Conservation (phyloP, 208 protist species). For the Acanthamoeba healyi region DNA sequence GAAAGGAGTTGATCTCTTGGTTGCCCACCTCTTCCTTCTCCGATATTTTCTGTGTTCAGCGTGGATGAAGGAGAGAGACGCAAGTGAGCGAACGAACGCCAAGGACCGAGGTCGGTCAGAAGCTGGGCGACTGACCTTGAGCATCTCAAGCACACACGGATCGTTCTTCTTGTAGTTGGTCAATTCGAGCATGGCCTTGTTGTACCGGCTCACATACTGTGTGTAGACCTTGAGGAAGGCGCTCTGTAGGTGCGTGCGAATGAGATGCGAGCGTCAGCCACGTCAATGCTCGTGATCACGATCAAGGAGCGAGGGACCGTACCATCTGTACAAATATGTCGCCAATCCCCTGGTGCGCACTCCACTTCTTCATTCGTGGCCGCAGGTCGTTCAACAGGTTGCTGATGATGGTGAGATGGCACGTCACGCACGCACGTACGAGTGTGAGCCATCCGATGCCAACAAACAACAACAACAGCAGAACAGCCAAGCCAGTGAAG, state of each 20-base stretch:
- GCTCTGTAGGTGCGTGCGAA: background rate
- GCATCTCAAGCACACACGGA: slow-evolving; percentile 1
- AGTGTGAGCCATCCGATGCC: background rate
- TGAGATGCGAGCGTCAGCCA: background rate
- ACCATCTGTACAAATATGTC: slow-evolving; percentile 74
- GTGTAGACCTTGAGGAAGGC: slow-evolving; percentile 71
- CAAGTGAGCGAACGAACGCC: too few species aligned
- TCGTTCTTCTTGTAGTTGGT: slow-evolving; percentile 53
- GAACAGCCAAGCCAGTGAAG: background rate
- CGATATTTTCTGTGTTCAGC: background rate
- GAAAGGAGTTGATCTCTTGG: slow-evolving; percentile 56
- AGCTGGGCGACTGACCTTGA: slow-evolving; percentile 2
- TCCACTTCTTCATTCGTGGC: slow-evolving; percentile 61
- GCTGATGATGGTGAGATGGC: background rate
- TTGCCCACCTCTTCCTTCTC: background rate
- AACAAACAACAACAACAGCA: background rate
- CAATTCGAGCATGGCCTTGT: slow-evolving; percentile 70
- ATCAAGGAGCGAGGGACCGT: background rate
- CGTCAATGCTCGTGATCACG: background rate
- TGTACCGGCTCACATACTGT: slow-evolving; percentile 66
- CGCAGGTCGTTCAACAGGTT: slow-evolving; percentile 51
- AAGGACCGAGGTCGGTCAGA: background rate
- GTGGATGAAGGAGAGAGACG: background rate
- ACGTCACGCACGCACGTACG: background rate
- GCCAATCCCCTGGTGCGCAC: slow-evolving; percentile 30